Evolutionary conservation across 768 basidiomycete genomes (phyloP), one percentile per base, ranked within the genome.

Genomic region (Boletus tomentosulus): DNA sequence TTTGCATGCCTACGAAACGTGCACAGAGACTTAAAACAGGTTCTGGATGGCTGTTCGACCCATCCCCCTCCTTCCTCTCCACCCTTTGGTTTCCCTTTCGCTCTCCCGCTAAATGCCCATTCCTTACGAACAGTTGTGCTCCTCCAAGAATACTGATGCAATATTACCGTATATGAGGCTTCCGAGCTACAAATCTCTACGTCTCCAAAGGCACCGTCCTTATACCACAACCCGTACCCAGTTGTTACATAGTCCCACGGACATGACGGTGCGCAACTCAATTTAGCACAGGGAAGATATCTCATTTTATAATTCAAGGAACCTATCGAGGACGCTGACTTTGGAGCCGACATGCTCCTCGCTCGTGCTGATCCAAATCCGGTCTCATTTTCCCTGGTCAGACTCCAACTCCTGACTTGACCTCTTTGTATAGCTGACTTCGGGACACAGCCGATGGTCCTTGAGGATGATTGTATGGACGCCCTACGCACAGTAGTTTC

Each of bases 1-100:
- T 35, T 46, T 59, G 61, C 66, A 59, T 66, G 64, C 65, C 57
- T 61, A 52, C 47, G 48, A 64, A 65, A 58, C 66, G 60, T 66
- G 63, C 57, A 62, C 22, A 50, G 41, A 51, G 46, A 33, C 39
- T 56, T 48, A 64, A 64, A 61, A 57, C 25, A 33, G 7, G 44
- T 30, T 30, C 47, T 41, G 33, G 35, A 57, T 60, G 61, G 51
- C 53, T 48, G 38, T 54, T 51, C 39, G 31, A 35, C 48, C 28
- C 9, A 49, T 45, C 31, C 45, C 43, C 13, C 39, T 28, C 53
- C 48, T 24, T 42, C 50, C 48, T 46, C 11, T 42, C 47, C 33
- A 42, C 37, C 53, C 4, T n/a, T 37, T 33, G 24, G 34, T 22
- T 28, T 35, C 39, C 49, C 41, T 47, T 53, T 43, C 53, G 46